Base-by-base conservation (phyloP, 2,329 filamentous ascomycete genomes). In the Pezicula neosporulosa region DNA sequence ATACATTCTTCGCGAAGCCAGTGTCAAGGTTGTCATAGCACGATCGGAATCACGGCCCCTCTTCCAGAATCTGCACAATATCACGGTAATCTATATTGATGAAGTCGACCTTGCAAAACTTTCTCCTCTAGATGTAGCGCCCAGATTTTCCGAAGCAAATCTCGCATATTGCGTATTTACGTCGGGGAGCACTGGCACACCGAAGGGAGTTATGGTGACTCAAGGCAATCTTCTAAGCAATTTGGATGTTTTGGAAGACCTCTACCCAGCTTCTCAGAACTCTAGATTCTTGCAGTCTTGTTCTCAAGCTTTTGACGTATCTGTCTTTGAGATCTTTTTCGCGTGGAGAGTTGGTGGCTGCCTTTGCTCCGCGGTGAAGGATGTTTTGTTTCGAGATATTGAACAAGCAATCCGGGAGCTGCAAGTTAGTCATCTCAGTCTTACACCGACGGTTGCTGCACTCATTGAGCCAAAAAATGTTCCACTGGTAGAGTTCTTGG, bases 311-410 rank as follows among this genome's bases (percentile, higher is more conserved):
- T 96, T 95, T 63, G 89, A 95, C 63, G 85, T 95, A 2, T 95
- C 90, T 0, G 87, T 95, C 0, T 95, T 95, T 64, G 91, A 96
- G 62, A 92, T 95, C 13, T 93, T 96, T 66, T 95, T 90, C 60
- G 76, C 90, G 0, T 95, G 90, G 87, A 80, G 81, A 44, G 77
- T 78, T 33, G 90, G 90, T 4, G 89, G 93, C 74, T 87, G 86
- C 54, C 74, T 96, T 12, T 96, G 89, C 63, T 82, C 87, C 2
- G 86, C 84, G 0, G 80, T 76, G 0, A 91, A 92, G 58, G 87
- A 94, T 59, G 78, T 82, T 2, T 70, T 95, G 0, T 90, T 93
- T 60, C 76, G 76, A 37, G 84, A 95, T 59, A 72, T 95, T 8
- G 88, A 91, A 65, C 67, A 71, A 18, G 75, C 83, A 0, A 88